A percentile compares a stretch with the other conserved stretches of the same genome.
These are phyloP conservation scores for Metarhizium humberi DNA, from an alignment of 2,329 filamentous ascomycete species.

Conservation along the genomic window DNA sequence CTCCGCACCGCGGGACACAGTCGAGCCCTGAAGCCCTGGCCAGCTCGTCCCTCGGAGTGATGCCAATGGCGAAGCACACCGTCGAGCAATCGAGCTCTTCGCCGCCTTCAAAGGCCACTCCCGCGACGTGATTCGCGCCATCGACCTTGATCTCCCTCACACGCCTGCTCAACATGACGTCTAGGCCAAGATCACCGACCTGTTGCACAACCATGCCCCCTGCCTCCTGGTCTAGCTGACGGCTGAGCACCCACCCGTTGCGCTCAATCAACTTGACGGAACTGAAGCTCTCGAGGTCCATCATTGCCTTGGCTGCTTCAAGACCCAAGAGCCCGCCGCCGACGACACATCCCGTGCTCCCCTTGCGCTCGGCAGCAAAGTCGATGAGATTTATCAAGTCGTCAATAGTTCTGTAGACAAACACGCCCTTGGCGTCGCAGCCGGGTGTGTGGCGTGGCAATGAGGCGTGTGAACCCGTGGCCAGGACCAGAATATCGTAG, in stretches of 20 bases:
- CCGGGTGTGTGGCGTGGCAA: conserved; percentile 64
- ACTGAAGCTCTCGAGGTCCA: conserved; percentile 67
- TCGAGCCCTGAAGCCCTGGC: conserved; percentile 60
- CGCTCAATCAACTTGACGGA: conserved; percentile 74
- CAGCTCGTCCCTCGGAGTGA: conserved; percentile 71
- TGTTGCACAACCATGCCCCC: conserved; percentile 76
- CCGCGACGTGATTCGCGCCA: conserved; percentile 57
- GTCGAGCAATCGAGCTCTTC: conserved; percentile 68
- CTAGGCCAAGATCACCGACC: conserved; percentile 67
- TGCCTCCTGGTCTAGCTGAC: conserved; percentile 75
- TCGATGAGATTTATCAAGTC: conserved; percentile 70
- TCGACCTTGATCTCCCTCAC: conserved; percentile 65
- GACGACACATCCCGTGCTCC: conserved; percentile 64
- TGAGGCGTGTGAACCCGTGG: conserved; percentile 78
- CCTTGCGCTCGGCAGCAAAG: conserved; percentile 59
- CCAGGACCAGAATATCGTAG: conserved; percentile 76
- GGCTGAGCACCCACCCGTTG: conserved; percentile 71
- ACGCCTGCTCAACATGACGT: conserved; percentile 68
- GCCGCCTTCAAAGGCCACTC: conserved; percentile 73
- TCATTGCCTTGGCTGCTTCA: conserved; percentile 87
- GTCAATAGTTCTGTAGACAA: conserved; percentile 80
- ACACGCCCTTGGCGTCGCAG: conserved; percentile 72
- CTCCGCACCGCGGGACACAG: conserved; percentile 63
- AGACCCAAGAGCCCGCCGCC: conserved; percentile 79
- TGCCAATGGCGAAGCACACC: conserved; percentile 84